phyloP scores from a whole-genome alignment of 2,329 filamentous ascomycete genomes.

The Tricladium varicosporioides region DNA sequence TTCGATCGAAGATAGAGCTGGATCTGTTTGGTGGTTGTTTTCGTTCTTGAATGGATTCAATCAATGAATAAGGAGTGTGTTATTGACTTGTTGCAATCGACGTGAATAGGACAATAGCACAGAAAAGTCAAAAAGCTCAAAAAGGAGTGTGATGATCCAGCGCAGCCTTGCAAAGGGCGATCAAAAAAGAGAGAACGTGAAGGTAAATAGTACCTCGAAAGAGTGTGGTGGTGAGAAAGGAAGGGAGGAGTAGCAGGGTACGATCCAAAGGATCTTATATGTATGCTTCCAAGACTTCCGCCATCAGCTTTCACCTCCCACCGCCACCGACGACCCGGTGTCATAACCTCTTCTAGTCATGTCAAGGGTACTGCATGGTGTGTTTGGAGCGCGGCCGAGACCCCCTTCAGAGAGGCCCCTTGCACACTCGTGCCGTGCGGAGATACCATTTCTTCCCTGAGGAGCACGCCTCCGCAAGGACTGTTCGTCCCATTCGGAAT shows the following conservation, averaged over 20 bases:
- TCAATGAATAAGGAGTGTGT: slow-evolving; percentile 21
- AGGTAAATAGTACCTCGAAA: slow-evolving; percentile 3
- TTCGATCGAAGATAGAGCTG: neutral
- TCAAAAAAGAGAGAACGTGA: slow-evolving; percentile 3
- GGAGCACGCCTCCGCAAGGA: neutral
- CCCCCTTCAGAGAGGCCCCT: neutral
- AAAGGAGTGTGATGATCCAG: slow-evolving; percentile 13
- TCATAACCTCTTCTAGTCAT: neutral
- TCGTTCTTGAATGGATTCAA: slow-evolving; percentile 19
- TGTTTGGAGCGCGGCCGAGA: neutral
- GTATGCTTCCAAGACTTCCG: neutral
- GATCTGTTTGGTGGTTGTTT: slow-evolving; percentile 4
- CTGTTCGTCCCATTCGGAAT: neutral
- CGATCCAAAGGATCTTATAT: neutral
- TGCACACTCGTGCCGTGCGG: neutral
- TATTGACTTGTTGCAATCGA: neutral
- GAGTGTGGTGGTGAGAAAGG: slow-evolving; percentile 4
- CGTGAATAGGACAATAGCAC: neutral
- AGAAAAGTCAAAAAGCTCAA: neutral
- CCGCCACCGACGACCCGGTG: neutral
- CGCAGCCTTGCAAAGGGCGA: slow-evolving; percentile 15
- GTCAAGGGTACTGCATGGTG: neutral
- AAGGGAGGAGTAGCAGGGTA: slow-evolving; percentile 3
- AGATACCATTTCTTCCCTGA: neutral
- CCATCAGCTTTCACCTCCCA: neutral